Evolutionary conservation across 257 asterid species (phyloP).

Genomic region (Schizonepeta tenuifolia): DNA sequence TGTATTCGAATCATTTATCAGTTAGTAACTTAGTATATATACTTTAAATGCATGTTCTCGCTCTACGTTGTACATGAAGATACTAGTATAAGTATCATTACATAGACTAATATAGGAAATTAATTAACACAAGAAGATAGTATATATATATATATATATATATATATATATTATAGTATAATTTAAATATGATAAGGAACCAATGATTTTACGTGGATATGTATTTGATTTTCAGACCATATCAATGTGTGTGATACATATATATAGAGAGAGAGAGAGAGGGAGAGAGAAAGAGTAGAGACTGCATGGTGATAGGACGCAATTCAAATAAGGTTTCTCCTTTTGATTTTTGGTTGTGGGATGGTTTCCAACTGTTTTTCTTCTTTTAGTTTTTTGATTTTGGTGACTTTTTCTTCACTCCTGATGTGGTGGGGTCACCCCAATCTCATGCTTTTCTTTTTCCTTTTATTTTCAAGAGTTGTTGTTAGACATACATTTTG

Average conservation of each 20-base stretch:
- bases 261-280: not conserved
- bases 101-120: too few relatives aligned
- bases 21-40: too few relatives aligned
- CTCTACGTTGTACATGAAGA: not conserved
- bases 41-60: too few relatives aligned
- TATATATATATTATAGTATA: too few relatives aligned
- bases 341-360: slow-evolving; percentile 31
- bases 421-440: slow-evolving; percentile 51
- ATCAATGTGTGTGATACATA: not conserved
- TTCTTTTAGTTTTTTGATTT: slow-evolving; percentile 37
- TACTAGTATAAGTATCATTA: too few relatives aligned
- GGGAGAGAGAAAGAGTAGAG: not conserved
- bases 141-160: too few relatives aligned
- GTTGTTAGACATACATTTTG: not conserved
- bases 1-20: too few relatives aligned
- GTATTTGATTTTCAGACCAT: not conserved
- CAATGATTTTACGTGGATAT: not conserved
- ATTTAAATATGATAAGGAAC: not conserved
- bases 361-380: slow-evolving; percentile 51
- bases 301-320: slow-evolving; percentile 46
- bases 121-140: not conserved
- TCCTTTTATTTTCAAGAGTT: slow-evolving; percentile 29
- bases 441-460: slow-evolving; percentile 33
- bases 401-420: slow-evolving; percentile 50
- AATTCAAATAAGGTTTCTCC: slow-evolving; percentile 58